Base-by-base conservation (phyloP, 2,329 filamentous ascomycete species). In the Fusarium sp. region DNA sequence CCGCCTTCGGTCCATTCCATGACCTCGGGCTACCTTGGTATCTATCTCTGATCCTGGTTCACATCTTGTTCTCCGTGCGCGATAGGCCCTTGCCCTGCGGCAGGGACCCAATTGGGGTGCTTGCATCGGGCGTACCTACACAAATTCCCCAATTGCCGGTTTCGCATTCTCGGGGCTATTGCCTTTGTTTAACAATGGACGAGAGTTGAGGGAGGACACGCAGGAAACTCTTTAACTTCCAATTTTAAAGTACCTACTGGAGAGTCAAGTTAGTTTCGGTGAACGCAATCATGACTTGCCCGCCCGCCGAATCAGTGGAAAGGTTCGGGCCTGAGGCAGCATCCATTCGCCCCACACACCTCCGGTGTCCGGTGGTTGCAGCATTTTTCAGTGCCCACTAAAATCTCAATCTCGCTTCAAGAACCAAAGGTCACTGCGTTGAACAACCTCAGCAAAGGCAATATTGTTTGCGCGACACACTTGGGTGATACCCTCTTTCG, bases 381-480 rank as follows among this genome's bases (percentile, higher is more conserved):
- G 47, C 27, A 29, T 52, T 52, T 29, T 29, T 27, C 24, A n/a
- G 47, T 52, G 47, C 47, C 47, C 47, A 52, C 47, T 52, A 52
- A 52, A 52, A 52, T 52, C 47, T 52, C 47, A 52, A 52, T 52
- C 24, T 27, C 47, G 24, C 47, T 29, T 29, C 47, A 52, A 18
- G 47, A 52, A 52, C 24, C 29, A 52, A 52, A 52, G 47, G 47
- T 56, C 52, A 56, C 29, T 56, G 52, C 52, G 52, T 56, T 56
- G 47, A 52, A 24, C 29, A 56, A 56, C 52, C 22, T 56, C 52
- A 56, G 22, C 45, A 29, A 52, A 16, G 27, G 52, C 52, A 31
- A 10, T n/a, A 34, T 56, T 34, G 27, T 35, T 24, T 57, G 29
- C 20, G 24, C 52, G 13, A 57, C 29, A 34, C 10, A 57, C 16